Conservation (phyloP, 129 eudicot genomes). For the Arctium lappa region DNA sequence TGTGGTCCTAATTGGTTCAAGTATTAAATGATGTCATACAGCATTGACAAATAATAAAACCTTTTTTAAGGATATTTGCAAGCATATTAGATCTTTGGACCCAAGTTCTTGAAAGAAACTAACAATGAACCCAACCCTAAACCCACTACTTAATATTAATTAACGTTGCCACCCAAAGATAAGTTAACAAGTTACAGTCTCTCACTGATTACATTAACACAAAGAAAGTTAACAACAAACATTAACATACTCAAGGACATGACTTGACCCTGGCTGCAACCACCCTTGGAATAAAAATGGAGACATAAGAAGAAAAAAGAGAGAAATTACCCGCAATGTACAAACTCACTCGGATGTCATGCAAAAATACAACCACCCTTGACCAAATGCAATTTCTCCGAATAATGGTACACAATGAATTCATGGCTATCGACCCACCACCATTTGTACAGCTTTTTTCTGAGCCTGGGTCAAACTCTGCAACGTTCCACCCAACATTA, state of each 20-base stretch:
- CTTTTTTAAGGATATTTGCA: too few species aligned
- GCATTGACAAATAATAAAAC: too few species aligned
- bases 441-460: slow-evolving; percentile 55
- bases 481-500: slow-evolving; percentile 7
- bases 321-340: slow-evolving; percentile 30
- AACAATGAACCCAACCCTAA: too few species aligned
- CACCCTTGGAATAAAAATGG: slow-evolving; percentile 1
- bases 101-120: too few species aligned
- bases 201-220: neutral
- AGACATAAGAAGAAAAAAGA: neutral
- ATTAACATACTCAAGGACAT: neutral
- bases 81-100: too few species aligned
- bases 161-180: neutral
- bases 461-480: slow-evolving; percentile 74
- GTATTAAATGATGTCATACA: too few species aligned
- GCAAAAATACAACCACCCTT: slow-evolving; percentile 11
- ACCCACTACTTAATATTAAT: neutral
- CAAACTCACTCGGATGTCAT: slow-evolving; percentile 36
- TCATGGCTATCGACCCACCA: slow-evolving; percentile 34
- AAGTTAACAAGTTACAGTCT: neutral
- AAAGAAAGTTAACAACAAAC: neutral
- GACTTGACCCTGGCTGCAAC: neutral
- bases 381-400: slow-evolving; percentile 10
- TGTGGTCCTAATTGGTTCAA: neutral
- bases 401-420: slow-evolving; percentile 12